These are phyloP conservation scores for Venturia carpophila DNA, from an alignment of 2,329 filamentous ascomycete genomes.

Conservation along the genomic window DNA sequence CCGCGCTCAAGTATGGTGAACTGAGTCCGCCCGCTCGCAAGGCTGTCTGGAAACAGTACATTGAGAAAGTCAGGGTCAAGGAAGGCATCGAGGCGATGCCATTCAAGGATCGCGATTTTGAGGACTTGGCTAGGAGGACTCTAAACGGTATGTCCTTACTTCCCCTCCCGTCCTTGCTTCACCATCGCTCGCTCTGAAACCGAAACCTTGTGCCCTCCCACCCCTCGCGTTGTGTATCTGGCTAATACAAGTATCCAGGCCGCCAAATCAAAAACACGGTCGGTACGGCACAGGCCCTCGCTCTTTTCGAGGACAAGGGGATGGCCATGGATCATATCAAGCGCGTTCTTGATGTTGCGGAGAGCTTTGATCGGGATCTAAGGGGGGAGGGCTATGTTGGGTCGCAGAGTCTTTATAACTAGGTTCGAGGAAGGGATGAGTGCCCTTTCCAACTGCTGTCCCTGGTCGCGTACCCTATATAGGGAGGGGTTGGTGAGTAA, in stretches of 20 bases:
- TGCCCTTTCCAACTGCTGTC: no score
- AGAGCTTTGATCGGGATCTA: conserved; percentile 75
- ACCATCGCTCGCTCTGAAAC: background rate
- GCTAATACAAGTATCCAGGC: background rate
- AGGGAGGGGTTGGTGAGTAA: no score
- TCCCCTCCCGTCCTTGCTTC: background rate
- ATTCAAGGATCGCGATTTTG: conserved; percentile 61
- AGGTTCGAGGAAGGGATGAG: background rate
- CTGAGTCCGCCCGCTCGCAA: conserved; percentile 65
- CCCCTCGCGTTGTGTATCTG: no score
- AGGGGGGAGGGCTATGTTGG: conserved; percentile 73
- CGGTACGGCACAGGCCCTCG: conserved; percentile 72
- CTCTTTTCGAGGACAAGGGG: conserved; percentile 62
- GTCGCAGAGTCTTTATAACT: conserved; percentile 74
- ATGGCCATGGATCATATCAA: conserved; percentile 73
- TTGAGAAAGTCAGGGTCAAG: conserved; percentile 61
- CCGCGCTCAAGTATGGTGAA: conserved; percentile 72
- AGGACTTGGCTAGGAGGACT: conserved; percentile 57
- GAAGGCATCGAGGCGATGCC: conserved; percentile 50
- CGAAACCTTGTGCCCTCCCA: no score
- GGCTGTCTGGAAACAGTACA: conserved; percentile 76
- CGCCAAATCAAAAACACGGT: conserved; percentile 80
- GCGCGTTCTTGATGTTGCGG: conserved; percentile 74
- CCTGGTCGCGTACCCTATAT: no score
- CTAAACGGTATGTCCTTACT: conserved; percentile 48